Base-by-base conservation (phyloP, 495 filamentous ascomycete genomes). In the Penicillium ochrochloron region DNA sequence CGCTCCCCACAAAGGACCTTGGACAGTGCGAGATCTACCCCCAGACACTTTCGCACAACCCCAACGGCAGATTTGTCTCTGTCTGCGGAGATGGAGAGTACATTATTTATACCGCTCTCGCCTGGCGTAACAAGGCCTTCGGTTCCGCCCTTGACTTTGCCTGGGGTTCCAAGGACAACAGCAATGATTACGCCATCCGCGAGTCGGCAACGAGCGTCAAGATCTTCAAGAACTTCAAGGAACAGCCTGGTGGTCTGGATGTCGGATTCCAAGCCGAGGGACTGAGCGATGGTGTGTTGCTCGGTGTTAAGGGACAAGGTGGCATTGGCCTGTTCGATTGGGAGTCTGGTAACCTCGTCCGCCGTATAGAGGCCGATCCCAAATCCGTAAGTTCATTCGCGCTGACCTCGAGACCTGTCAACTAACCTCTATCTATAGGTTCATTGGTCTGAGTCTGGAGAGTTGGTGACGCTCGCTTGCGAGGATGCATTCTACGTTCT, bases 61-160 rank as follows among this genome's bases (percentile, higher is more conserved):
- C 95, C 4, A 99, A 99, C 70, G 95, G 96, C 50, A 90, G 96
- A 17, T 99, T 98, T 63, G 95, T 98, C 27, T 93, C 96, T 9
- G 91, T 98, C 29, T 98, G 95, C 69, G 95, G 95, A 52, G 95
- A 99, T 70, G 95, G 95, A 34, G 95, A 99, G 72, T 97, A 97
- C 75, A 98, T 97, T 69, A 94, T 98, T 67, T 99, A 99, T 80
- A 99, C 95, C 15, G 93, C 95, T 63, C 85, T 98, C 52, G 95
- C 95, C 10, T 97, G 96, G 88, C 88, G 95, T 72, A 98, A 99
- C 79, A 97, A 97, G 81, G 92, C 93, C 9, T 99, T 98, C 71
- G 95, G 95, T 7, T 90, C 91, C 37, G 95, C 93, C 12, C 81
- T 97, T 39, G 95, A 99, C 75, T 99, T 99, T 73, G 93, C 91